Evolutionary conservation across 257 asterid species (phyloP).

Genomic region (Lycium ferocissimum): DNA sequence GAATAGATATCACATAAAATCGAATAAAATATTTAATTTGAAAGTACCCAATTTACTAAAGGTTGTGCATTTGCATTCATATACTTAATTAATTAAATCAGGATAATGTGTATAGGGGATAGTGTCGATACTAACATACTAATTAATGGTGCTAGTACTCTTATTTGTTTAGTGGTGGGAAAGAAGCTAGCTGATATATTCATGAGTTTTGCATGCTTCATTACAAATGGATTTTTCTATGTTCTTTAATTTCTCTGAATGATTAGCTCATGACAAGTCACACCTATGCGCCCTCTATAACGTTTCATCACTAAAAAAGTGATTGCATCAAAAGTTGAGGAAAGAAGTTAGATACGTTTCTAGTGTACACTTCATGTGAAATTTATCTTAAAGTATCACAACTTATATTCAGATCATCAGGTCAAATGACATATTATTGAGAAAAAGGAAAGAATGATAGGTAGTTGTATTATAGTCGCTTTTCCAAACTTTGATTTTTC

Average conservation of each 20-base stretch:
- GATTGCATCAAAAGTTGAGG: neutral
- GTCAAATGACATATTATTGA: neutral
- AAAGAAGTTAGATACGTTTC: neutral
- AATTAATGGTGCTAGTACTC: conserved; percentile 25
- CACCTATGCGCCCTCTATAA: neutral
- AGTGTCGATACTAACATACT: too few relatives aligned
- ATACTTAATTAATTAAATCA: neutral
- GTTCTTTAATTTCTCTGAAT: neutral
- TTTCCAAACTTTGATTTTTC: neutral
- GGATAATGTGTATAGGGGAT: neutral
- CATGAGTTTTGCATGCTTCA: neutral
- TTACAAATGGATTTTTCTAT: neutral
- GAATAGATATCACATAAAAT: neutral
- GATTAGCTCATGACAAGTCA: neutral
- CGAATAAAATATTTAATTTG: neutral
- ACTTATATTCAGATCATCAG: neutral
- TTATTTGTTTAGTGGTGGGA: conserved; percentile 1
- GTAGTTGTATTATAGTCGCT: neutral
- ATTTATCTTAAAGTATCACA: neutral
- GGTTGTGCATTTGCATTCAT: neutral
- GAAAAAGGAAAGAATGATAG: neutral
- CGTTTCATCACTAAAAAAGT: neutral
- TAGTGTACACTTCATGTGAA: neutral
- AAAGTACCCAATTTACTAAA: neutral
- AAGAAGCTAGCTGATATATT: conserved; percentile 1